A percentile compares a stretch with the other conserved stretches of the same genome.
Evolutionary conservation across 2,329 filamentous ascomycete genomes (phyloP).

Genomic region (Xylariomycetidae sp.): DNA sequence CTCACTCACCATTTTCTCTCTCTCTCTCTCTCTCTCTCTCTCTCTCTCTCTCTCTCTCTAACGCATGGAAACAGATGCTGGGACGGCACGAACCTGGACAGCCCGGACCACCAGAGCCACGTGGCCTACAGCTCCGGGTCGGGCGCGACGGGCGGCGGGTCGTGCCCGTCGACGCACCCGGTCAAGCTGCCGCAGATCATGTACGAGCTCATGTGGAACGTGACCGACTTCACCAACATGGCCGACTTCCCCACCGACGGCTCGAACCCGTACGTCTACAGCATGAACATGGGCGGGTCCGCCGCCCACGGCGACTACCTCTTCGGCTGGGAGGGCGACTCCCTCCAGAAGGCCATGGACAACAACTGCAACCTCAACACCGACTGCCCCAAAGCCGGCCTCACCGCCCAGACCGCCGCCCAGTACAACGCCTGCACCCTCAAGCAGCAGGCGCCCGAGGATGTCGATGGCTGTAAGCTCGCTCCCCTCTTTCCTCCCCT

Average conservation of each 20-base stretch:
- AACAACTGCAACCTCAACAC: slow-evolving; percentile 42
- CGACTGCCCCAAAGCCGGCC: slow-evolving; percentile 37
- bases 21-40: neutral
- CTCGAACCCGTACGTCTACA: slow-evolving; percentile 38
- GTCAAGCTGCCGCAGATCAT: slow-evolving; percentile 45
- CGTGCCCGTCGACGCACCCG: slow-evolving; percentile 40
- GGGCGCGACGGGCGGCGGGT: slow-evolving; percentile 41
- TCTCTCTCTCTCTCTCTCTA: too few relatives aligned
- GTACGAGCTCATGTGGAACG: slow-evolving; percentile 46
- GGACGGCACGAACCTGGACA: slow-evolving; percentile 45
- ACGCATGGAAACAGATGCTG: slow-evolving; percentile 34
- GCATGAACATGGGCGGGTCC: slow-evolving; percentile 40
- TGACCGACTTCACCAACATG: slow-evolving; percentile 35
- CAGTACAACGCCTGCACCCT: slow-evolving; percentile 43
- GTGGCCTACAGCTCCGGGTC: slow-evolving; percentile 40
- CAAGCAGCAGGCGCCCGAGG: slow-evolving; percentile 41
- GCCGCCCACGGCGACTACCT: slow-evolving; percentile 48
- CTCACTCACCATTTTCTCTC: too few relatives aligned
- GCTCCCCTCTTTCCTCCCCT: neutral
- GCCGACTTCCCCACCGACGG: slow-evolving; percentile 39
- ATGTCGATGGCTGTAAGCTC: slow-evolving; percentile 44
- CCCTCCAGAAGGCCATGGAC: slow-evolving; percentile 45
- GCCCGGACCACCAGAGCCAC: slow-evolving; percentile 42
- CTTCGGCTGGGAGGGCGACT: slow-evolving; percentile 46
- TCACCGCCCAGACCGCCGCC: slow-evolving; percentile 40